Evolutionary conservation across 306 rosid genomes (phyloP).

Genomic region (Inga oerstediana): DNA sequence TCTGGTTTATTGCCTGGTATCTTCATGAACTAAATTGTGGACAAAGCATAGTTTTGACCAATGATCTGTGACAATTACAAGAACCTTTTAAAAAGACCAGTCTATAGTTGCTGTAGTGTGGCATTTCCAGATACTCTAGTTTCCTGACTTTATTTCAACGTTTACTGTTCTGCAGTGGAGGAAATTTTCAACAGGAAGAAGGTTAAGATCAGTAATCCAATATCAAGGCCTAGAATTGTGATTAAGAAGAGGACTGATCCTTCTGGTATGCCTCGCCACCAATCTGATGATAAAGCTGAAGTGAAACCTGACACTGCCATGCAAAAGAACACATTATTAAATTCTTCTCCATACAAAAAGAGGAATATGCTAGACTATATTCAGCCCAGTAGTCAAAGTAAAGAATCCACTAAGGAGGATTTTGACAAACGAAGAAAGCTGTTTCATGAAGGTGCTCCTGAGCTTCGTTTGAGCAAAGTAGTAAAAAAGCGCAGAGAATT

Average conservation of each 20-base stretch:
- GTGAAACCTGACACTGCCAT: conserved; percentile 30
- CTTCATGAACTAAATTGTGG: conserved; percentile 14
- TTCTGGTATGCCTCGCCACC: background rate
- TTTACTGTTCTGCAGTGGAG: conserved; percentile 52
- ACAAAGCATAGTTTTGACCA: background rate
- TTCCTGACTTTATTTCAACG: conserved; percentile 16
- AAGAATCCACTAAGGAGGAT: conserved; percentile 4
- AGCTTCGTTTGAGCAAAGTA: conserved; percentile 1
- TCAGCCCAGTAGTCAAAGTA: conserved; percentile 7
- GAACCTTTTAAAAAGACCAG: background rate
- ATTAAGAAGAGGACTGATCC: conserved; percentile 18
- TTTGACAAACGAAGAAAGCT: background rate
- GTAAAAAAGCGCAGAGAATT: conserved; percentile 16
- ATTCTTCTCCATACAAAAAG: conserved; percentile 41
- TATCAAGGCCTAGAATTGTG: conserved; percentile 7
- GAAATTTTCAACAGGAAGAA: conserved; percentile 47
- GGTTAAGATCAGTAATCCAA: conserved; percentile 20
- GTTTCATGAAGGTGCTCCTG: background rate
- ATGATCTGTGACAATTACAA: conserved; percentile 1
- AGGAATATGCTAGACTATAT: conserved; percentile 35
- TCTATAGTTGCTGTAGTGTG: conserved; percentile 15
- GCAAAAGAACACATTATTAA: conserved; percentile 19
- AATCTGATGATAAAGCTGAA: conserved; percentile 35
- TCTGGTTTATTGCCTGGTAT: conserved; percentile 4
- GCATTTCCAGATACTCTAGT: conserved; percentile 15